Base-by-base conservation (phyloP, 2,329 filamentous ascomycete genomes). In the Epichloe bromicola region DNA sequence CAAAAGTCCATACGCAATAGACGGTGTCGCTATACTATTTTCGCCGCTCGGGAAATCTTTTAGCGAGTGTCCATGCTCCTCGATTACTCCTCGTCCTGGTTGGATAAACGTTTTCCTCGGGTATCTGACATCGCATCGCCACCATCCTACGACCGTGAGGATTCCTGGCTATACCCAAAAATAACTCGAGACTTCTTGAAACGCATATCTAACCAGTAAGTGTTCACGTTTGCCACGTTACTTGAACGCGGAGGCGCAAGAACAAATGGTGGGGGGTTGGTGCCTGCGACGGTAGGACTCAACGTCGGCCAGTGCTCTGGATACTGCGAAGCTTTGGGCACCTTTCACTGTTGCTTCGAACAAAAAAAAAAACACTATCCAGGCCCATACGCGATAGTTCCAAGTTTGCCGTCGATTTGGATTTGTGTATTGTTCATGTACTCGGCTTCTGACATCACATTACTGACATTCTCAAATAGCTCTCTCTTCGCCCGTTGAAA, bases 391-490 rank as follows among this genome's bases (percentile, higher is more conserved):
- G 26, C 6, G 17, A 17, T 50, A 4, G 37, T 46, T 50, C 42
- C 46, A 50, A 36, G 39, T 33, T 41, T 36, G 30, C 12, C 26
- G 34, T 33, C 17, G 26, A 19, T 36, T 38, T 46, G 19, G 19
- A 42, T 36, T 49, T 12, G 26, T 42, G 47, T 17, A 15, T 33
- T 20, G 38, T 42, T 42, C 12, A 34, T 34, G 39, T 30, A 3
- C n/a, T 42, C 14, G 14, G n/a, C 39, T 36, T 37, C 39, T 34
- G 12, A 36, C n/a, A 42, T 26, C 2, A 46, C 36, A 36, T 45
- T 33, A 40, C 51, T 52, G 41, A 52, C 51, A 34, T 36, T 45
- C 33, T 46, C 26, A 37, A 23, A 46, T 46, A 51, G 51, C 41
- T 12, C 17, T 8, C 26, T 36, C 15, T 51, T 44, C 40, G 7